Evolutionary conservation across 306 rosid species (phyloP).

Genomic region (Casuarina glauca): DNA sequence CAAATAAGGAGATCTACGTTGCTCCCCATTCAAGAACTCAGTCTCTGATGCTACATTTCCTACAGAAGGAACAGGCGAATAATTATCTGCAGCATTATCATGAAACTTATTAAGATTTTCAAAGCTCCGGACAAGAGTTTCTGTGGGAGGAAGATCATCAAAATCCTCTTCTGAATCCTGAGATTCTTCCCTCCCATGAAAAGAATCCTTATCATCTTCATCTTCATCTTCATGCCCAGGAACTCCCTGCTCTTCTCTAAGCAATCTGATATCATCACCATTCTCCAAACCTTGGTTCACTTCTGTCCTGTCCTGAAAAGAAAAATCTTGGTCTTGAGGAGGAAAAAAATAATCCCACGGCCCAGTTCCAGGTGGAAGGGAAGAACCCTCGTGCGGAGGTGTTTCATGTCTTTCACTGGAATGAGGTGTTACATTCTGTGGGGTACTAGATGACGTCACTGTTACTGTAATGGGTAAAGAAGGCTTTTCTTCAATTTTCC

Average conservation of each 20-base stretch:
- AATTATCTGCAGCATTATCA: constrained; percentile 45
- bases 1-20: constrained; percentile 47
- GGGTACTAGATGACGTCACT: constrained; percentile 55
- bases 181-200: constrained; percentile 56
- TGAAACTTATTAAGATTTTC: constrained; percentile 69
- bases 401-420: constrained; percentile 42
- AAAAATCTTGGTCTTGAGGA: constrained; percentile 67
- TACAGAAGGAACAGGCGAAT: constrained; percentile 38
- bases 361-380: constrained; percentile 55
- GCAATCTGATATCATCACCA: constrained; percentile 44
- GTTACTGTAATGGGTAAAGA: constrained; percentile 55
- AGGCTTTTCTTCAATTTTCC: constrained; percentile 66
- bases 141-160: constrained; percentile 73
- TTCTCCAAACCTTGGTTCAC: constrained; percentile 41
- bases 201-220: constrained; percentile 62
- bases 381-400: constrained; percentile 52
- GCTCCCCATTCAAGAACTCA: constrained; percentile 50
- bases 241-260: constrained; percentile 72
- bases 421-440: constrained; percentile 41
- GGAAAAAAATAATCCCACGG: constrained; percentile 93
- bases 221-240: constrained; percentile 72
- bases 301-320: constrained; percentile 65
- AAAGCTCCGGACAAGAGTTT: constrained; percentile 64
- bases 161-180: constrained; percentile 78
- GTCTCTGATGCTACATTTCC: constrained; percentile 54